Evolutionary conservation across 768 basidiomycete genomes (phyloP), one percentile per base, ranked within the genome.

Genomic region (Solioccasus polychromus): DNA sequence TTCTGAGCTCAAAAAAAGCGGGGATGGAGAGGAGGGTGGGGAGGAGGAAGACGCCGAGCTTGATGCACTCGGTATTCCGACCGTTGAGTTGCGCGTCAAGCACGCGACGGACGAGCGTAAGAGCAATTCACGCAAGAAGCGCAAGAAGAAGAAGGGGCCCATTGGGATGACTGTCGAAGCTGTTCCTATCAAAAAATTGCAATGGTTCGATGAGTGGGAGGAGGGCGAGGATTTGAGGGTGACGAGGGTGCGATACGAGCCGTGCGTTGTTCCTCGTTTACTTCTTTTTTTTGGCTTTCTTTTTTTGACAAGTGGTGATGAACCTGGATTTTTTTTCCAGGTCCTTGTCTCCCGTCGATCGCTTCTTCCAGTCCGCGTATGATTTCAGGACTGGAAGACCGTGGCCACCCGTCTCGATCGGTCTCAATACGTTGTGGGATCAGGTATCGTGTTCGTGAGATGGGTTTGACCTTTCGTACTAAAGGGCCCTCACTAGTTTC

Each of bases 121-220:
- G 64, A 79, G 77, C 37, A 75, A 75, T 48, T 71, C 75, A 23
- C 74, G 72, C 45, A 71, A 78, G 62, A 79, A 69, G 58, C 72
- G 70, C 56, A 79, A 75, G 60, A 69, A 60, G 47, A 69, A 64
- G 40, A 63, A 62, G 29, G 52, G 54, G 3, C 42, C 58, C 45
- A 53, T 35, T 28, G 51, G 54, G 4, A 43, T 58, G 44, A 53
- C 36, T 8, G 34, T 35, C 5, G 54, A 54, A 17, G 55, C 28
- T 11, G 45, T 51, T 15, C 56, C 59, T 2, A 47, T 48, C 36
- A 63, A 62, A 25, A 64, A 60, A 41, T 42, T 57, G 15, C 68
- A 69, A 32, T 90, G 86, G 86, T 85, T 75, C 68, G 79, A 86
- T 48, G 68, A 78, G n/a, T 90, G 88, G 88, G 76, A 76, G 39